A percentile compares a stretch with the other conserved stretches of the same genome.
phyloP scores from a whole-genome alignment of 371 early-diverging fungal species.

The Lichtheimia ramosa region DNA sequence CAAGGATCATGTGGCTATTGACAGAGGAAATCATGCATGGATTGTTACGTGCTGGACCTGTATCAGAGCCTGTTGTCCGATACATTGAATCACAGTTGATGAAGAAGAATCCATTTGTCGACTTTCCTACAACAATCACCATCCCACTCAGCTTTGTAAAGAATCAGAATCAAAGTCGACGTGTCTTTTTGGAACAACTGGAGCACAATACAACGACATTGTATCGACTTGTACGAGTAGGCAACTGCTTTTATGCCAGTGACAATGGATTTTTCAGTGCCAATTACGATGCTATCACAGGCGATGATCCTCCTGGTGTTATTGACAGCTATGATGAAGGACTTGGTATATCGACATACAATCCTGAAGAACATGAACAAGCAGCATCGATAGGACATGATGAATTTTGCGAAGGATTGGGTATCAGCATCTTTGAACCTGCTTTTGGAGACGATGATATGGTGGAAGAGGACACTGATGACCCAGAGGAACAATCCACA shows the following conservation, averaged over 20 bases:
- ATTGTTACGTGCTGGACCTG: conserved; percentile 58
- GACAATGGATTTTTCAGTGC: conserved; percentile 26
- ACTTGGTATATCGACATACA: conserved; percentile 1
- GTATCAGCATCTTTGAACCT: conserved; percentile 43
- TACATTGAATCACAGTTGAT: conserved; percentile 64
- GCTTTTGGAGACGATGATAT: conserved; percentile 18
- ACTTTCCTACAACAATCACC: conserved; percentile 63
- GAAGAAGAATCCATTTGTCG: conserved; percentile 66
- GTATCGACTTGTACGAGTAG: conserved; percentile 55
- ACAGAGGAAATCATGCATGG: conserved; percentile 81
- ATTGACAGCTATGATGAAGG: conserved; percentile 2
- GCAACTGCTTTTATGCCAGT: conserved; percentile 62
- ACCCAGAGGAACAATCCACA: neutral
- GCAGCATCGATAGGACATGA: conserved; percentile 16
- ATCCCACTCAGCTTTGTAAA: conserved; percentile 67
- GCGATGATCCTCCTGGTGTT: conserved; percentile 3
- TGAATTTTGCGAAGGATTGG: conserved; percentile 49
- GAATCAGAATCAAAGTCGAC: conserved; percentile 45
- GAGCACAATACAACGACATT: conserved; percentile 47
- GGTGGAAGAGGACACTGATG: conserved; percentile 1
- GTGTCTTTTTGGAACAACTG: conserved; percentile 61
- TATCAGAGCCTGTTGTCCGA: conserved; percentile 53
- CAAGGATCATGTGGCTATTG: conserved; percentile 63
- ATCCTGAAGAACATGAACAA: neutral
- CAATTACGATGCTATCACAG: conserved; percentile 11